Percentiles rank a stretch among this genome's conserved stretches.
Conservation (phyloP, 2,329 filamentous ascomycete genomes). For the Stemphylium beticola region DNA sequence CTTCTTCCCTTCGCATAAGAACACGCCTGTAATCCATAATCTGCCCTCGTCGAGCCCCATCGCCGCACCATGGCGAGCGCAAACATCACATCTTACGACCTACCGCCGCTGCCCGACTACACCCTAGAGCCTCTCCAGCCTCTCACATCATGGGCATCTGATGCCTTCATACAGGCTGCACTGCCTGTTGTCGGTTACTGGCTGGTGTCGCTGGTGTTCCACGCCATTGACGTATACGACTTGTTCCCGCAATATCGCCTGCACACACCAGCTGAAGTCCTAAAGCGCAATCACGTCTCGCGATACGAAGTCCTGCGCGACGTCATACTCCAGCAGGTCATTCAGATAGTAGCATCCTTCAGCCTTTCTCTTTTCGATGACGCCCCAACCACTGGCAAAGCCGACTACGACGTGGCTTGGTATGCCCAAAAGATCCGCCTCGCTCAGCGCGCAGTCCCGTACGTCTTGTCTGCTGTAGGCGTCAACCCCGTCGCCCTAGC, state of each 20-base stretch:
- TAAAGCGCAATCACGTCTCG: conserved; percentile 84
- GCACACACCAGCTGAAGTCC: conserved; percentile 91
- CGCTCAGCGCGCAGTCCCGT: conserved; percentile 78
- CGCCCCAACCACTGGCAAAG: conserved; percentile 74
- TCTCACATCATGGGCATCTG: conserved; percentile 77
- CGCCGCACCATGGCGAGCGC: conserved; percentile 53
- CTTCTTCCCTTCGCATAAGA: not conserved
- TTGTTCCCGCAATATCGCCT: conserved; percentile 89
- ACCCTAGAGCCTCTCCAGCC: conserved; percentile 72
- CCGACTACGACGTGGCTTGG: conserved; percentile 84
- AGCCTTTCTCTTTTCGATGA: conserved; percentile 75
- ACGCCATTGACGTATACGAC: conserved; percentile 83
- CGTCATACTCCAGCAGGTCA: conserved; percentile 88
- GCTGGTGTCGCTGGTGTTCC: conserved; percentile 83
- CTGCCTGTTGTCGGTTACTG: conserved; percentile 87
- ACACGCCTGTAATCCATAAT: conserved; percentile 9
- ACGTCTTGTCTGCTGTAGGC: conserved; percentile 72
- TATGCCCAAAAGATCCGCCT: conserved; percentile 86
- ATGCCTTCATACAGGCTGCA: conserved; percentile 78
- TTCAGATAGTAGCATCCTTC: conserved; percentile 78
- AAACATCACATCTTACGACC: conserved; percentile 58
- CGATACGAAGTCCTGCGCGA: conserved; percentile 87
- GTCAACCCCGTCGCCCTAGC: conserved; percentile 78
- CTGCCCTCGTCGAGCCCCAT: conserved; percentile 6
- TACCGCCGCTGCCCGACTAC: conserved; percentile 88